Conservation (phyloP, 2,329 filamentous ascomycete genomes). For the Tolypocladium cylindrosporum region DNA sequence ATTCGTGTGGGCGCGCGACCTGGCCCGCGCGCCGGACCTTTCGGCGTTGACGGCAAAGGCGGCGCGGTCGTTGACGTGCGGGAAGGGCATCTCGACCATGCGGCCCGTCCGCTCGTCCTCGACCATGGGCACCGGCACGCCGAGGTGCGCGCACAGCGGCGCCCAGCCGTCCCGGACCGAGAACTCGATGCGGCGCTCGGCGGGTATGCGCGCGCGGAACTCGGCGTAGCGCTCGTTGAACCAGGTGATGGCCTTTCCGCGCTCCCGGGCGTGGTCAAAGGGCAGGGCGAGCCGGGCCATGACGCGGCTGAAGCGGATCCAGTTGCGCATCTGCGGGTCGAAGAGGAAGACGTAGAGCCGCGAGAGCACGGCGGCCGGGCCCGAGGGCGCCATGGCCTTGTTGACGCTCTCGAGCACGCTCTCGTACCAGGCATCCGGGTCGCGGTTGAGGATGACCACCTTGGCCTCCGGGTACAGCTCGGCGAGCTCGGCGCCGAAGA, state of each 20-base stretch:
- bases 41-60: constrained; percentile 10
- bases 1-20: constrained; percentile 14
- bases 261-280: constrained; percentile 21
- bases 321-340: constrained; percentile 13
- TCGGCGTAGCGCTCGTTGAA: constrained; percentile 26
- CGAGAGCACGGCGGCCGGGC: constrained; percentile 4
- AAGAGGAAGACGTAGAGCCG: constrained; percentile 18
- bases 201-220: constrained; percentile 21
- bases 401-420: constrained; percentile 16
- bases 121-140: constrained; percentile 23
- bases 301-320: constrained; percentile 15
- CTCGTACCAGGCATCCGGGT: constrained; percentile 27
- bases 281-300: constrained; percentile 15
- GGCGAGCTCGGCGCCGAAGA: constrained; percentile 30
- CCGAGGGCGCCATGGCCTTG: constrained; percentile 4
- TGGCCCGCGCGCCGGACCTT: constrained; percentile 5
- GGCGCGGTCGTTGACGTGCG: constrained; percentile 20
- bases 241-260: constrained; percentile 25
- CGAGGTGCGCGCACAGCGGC: constrained; percentile 30
- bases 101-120: constrained; percentile 18
- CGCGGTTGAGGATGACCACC: constrained; percentile 27
- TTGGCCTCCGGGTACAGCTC: constrained; percentile 24
- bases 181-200: constrained; percentile 26
- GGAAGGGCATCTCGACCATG: constrained; percentile 21
- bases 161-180: constrained; percentile 28